Conservation (phyloP, 208 protist species). For the Crithidia sp. region DNA sequence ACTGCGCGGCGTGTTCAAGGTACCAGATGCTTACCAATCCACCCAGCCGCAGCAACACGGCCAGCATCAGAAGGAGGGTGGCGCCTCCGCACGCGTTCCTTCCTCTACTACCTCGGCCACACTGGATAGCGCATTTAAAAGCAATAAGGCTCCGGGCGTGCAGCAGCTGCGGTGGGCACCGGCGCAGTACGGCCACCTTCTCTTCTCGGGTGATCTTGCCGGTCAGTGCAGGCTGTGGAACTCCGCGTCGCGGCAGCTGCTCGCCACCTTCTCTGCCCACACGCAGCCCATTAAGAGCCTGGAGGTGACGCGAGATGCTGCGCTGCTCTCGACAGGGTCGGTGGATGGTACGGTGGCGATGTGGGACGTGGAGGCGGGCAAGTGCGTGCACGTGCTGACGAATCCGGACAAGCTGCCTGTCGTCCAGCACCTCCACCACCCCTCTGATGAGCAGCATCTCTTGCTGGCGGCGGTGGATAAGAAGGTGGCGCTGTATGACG, state of each 20-base stretch:
- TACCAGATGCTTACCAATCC: constrained; percentile 10
- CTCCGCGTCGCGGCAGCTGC: constrained; percentile 54
- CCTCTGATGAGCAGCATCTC: constrained; percentile 52
- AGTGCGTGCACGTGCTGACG: constrained; percentile 61
- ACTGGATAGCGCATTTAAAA: background rate
- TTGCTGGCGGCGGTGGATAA: constrained; percentile 68
- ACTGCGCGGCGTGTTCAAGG: constrained; percentile 51
- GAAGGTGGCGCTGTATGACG: constrained; percentile 90
- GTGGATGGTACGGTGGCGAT: constrained; percentile 89
- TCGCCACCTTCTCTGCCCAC: constrained; percentile 95
- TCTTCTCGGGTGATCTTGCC: constrained; percentile 93
- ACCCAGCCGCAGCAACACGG: background rate
- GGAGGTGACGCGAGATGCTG: constrained; percentile 85
- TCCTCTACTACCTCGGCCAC: constrained; percentile 10
- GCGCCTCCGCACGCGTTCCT: background rate
- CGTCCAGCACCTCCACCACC: constrained; percentile 82
- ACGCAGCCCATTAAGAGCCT: constrained; percentile 90
- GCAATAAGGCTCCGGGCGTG: constrained; percentile 59
- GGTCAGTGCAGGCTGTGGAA: constrained; percentile 92
- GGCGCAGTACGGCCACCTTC: constrained; percentile 89
- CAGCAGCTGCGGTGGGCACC: constrained; percentile 94
- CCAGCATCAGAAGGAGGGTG: background rate
- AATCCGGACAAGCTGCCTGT: constrained; percentile 68
- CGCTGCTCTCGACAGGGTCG: constrained; percentile 90
- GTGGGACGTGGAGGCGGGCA: constrained; percentile 96